Conservation (phyloP, 306 rosid genomes). For the Fragaria nilgerrensis region DNA sequence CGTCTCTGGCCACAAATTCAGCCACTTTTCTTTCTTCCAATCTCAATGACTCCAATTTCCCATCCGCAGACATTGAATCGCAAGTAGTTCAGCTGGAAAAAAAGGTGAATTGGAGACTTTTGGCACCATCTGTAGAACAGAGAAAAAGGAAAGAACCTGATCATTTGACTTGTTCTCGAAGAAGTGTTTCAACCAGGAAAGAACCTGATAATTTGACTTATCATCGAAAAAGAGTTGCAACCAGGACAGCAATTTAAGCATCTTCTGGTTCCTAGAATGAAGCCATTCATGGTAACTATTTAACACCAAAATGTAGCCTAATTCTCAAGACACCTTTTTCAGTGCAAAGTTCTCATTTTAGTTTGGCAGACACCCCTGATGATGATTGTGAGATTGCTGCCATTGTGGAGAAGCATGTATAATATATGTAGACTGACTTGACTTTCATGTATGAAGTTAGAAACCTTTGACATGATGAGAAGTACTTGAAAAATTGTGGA, state of each 20-base stretch:
- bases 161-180: neutral
- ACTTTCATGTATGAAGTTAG: neutral
- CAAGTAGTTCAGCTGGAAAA: too few relatives aligned
- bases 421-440: neutral
- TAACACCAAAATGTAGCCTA: neutral
- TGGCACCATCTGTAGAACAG: neutral
- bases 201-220: neutral
- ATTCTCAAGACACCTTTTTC: neutral
- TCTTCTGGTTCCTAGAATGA: neutral
- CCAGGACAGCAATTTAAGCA: neutral
- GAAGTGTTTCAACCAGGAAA: neutral
- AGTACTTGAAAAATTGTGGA: neutral
- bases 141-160: neutral
- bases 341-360: neutral
- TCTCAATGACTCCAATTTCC: too few relatives aligned
- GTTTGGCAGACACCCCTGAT: neutral
- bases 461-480: neutral
- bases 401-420: neutral
- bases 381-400: neutral
- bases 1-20: neutral
- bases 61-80: too few relatives aligned
- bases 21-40: neutral
- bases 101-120: conserved; percentile 18
- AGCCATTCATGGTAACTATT: neutral
- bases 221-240: neutral